These are phyloP conservation scores for Pyrus pyrifolia DNA, from an alignment of 306 rosid genomes.

Conservation along the genomic window DNA sequence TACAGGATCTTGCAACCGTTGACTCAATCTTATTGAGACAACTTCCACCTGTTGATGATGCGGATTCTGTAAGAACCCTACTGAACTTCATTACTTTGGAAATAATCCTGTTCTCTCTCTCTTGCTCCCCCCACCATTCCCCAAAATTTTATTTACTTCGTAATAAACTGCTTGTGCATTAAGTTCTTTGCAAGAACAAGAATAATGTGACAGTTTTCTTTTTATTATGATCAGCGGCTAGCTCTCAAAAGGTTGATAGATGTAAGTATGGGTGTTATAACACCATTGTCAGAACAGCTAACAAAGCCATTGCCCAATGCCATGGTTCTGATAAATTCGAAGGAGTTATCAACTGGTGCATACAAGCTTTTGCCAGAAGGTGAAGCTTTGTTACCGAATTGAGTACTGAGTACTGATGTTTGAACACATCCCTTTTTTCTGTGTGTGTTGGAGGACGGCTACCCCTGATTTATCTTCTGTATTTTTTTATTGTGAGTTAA, in stretches of 20 bases:
- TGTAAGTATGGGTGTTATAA: conserved; percentile 80
- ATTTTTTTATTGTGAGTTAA: conserved; percentile 8
- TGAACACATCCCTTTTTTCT: no score
- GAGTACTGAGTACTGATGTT: no score
- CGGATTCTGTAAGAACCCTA: conserved; percentile 59
- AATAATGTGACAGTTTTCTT: conserved; percentile 12
- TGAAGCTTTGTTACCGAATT: conserved; percentile 18
- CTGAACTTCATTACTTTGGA: conserved; percentile 14
- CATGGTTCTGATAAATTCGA: conserved; percentile 77
- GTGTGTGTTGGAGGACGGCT: no score
- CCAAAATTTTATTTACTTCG: background rate
- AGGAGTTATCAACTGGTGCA: conserved; percentile 82
- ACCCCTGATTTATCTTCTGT: background rate
- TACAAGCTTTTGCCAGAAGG: conserved; percentile 94
- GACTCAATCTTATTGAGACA: conserved; percentile 88
- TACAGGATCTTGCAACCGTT: conserved; percentile 94
- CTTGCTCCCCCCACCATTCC: background rate
- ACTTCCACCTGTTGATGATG: conserved; percentile 78
- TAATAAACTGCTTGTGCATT: background rate
- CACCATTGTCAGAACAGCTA: conserved; percentile 91
- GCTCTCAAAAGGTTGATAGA: conserved; percentile 88
- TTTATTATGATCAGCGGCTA: conserved; percentile 56
- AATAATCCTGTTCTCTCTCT: conserved; percentile 1
- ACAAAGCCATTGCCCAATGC: conserved; percentile 93
- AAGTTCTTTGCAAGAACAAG: background rate